Evolutionary conservation across 108 stramenopile genomes (phyloP).

Genomic region (Aurantiochytrium sp.): DNA sequence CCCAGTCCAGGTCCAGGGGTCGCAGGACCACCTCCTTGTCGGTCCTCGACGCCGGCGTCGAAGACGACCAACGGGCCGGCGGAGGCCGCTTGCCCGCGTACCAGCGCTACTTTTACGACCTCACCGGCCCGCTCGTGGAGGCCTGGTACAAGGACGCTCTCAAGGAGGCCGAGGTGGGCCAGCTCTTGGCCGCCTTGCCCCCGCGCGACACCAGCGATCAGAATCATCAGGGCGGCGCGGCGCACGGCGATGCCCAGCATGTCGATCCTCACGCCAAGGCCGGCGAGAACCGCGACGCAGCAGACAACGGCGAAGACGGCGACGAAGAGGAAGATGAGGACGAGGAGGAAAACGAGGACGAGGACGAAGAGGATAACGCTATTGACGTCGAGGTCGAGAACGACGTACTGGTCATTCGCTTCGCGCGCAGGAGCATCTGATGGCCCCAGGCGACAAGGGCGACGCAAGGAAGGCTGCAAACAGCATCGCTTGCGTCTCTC

Average conservation of each 20-base stretch:
- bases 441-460: background rate
- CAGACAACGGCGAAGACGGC: background rate
- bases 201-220: background rate
- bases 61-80: background rate
- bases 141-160: conserved; percentile 1
- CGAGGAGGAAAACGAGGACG: background rate
- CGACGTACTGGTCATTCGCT: background rate
- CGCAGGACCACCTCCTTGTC: background rate
- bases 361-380: background rate
- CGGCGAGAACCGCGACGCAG: background rate
- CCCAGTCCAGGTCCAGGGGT: background rate
- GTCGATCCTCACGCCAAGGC: too few species aligned
- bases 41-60: background rate
- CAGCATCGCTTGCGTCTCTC: too few species aligned
- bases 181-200: too few species aligned
- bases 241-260: too few species aligned
- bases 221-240: too few species aligned
- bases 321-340: background rate
- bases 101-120: background rate
- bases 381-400: background rate
- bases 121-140: background rate
- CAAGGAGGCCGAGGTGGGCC: background rate
- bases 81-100: background rate
- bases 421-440: background rate
- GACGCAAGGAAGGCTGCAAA: background rate